Evolutionary conservation across 2,329 filamentous ascomycete genomes (phyloP), one percentile per base, ranked within the genome.

Genomic region (Calonectria pteridis): DNA sequence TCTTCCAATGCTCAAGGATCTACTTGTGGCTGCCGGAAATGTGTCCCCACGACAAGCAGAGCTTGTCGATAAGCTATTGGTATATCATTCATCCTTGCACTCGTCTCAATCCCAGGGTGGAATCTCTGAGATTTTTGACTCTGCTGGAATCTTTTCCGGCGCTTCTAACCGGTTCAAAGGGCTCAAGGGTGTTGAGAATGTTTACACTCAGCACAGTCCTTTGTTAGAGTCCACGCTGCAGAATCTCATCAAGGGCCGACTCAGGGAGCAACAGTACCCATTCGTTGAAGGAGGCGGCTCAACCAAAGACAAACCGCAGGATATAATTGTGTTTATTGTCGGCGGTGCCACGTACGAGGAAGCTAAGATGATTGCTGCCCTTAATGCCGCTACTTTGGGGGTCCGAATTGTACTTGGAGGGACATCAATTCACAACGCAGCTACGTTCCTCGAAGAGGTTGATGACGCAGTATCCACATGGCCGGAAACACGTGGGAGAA

Each of bases 121-220:
- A 6, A 95, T 98, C 71, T 93, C 95, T 0, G 96, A 98, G 77
- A 91, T 98, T 9, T 98, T 99, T 80, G 96, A 98, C 81, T 94
- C 95, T 0, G 91, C 93, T 0, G 96, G 95, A 6, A 96, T 99
- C 76, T 98, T 99, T 84, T 94, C 95, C 0, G 94, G 94, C 16
- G 95, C 96, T 14, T 91, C 95, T 49, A 95, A 93, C 81, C 92
- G 96, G 6, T 95, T 99, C 84, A 98, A 98, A 81, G 97, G 97
- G 0, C 89, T 99, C 18, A 98, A 98, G 82, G 97, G 97, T 2
- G 97, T 99, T 1, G 97, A 99, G 84, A 99, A 99, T 80, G 97
- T 99, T 33, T 99, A 99, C 84, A 99, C 97, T 0, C 97, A 99
- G 83, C 97, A 99, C 84, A 97, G 95, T 7, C 95, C 97, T 0